A percentile compares a stretch with the other conserved stretches of the same genome.
Evolutionary conservation across 2,329 filamentous ascomycete genomes (phyloP).

Genomic region (Intubia oerlemansii): DNA sequence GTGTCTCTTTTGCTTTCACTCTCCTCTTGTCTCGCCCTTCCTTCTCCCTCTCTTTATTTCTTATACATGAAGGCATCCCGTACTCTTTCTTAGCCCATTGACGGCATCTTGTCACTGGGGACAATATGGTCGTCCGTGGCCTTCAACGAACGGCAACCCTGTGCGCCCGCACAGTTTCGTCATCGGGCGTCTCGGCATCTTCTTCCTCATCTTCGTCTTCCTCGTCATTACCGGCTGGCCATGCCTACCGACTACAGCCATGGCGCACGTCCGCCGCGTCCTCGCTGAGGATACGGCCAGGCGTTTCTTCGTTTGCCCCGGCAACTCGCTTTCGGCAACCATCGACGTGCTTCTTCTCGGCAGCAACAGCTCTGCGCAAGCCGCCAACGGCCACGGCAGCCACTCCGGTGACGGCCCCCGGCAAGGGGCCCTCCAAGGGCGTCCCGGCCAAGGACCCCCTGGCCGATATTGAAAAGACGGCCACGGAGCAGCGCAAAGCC

Average conservation of each 20-base stretch:
- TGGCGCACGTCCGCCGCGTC: too few species aligned
- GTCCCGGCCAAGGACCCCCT: conserved; percentile 26
- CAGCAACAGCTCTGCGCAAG: not conserved
- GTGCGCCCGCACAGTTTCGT: conserved; percentile 2
- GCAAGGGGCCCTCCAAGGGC: not conserved
- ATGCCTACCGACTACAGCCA: too few species aligned
- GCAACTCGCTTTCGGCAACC: too few species aligned
- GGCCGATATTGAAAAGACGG: conserved; percentile 43
- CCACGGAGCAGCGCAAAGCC: conserved; percentile 79
- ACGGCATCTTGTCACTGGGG: not conserved
- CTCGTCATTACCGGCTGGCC: too few species aligned
- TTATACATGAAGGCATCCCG: not conserved
- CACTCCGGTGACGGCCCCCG: not conserved
- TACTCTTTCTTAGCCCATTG: not conserved
- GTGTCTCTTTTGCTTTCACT: not conserved
- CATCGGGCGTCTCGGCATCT: not conserved
- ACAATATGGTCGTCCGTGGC: conserved; percentile 7
- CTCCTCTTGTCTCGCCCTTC: not conserved
- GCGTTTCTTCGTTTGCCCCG: too few species aligned
- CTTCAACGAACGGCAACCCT: conserved; percentile 6
- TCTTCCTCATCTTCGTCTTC: conserved; percentile 1
- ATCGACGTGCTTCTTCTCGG: too few species aligned
- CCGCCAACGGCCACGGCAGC: not conserved
- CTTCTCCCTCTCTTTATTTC: not conserved
- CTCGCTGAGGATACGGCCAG: too few species aligned